Percentiles rank a stretch among this genome's conserved stretches.
Conservation (phyloP, 2,329 filamentous ascomycete species). For the Penicillium hesseltinei region DNA sequence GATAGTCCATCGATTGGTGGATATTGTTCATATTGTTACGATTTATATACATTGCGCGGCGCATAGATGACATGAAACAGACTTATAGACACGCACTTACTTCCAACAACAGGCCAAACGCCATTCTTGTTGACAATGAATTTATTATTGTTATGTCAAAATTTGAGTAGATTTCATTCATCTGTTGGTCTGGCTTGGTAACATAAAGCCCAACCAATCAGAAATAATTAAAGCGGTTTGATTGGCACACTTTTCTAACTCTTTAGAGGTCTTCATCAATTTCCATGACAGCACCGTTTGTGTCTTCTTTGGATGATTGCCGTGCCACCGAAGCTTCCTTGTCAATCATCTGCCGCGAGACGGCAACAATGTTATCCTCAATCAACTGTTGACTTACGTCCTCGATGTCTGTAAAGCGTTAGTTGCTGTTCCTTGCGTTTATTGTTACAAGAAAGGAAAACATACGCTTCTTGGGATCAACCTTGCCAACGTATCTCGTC, state of each 20-base stretch:
- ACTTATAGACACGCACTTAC: neutral
- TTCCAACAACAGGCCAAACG: neutral
- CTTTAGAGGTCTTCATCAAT: conserved; percentile 60
- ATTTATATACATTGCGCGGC: conserved; percentile 18
- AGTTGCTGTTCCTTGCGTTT: conserved; percentile 12
- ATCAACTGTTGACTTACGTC: conserved; percentile 95
- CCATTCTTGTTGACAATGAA: neutral
- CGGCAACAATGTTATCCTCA: conserved; percentile 98
- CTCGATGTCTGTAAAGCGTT: conserved; percentile 65
- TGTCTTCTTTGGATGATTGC: conserved; percentile 50
- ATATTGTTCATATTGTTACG: conserved; percentile 1
- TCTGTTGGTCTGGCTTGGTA: conserved; percentile 6
- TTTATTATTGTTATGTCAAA: neutral
- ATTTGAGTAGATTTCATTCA: conserved; percentile 4
- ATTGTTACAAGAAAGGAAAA: conserved; percentile 14
- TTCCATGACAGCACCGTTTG: conserved; percentile 60
- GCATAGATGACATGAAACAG: neutral
- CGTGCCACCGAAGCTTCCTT: conserved; percentile 92
- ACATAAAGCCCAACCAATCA: conserved; percentile 1
- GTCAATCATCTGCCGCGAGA: conserved; percentile 99
- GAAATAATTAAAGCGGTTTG: conserved; percentile 21
- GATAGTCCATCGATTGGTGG: neutral
- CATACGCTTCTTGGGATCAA: conserved; percentile 94
- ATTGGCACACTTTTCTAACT: conserved; percentile 18
- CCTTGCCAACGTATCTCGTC: conserved; percentile 97